Conservation (phyloP, 2,329 filamentous ascomycete genomes). For the Xylariaceae sp. region DNA sequence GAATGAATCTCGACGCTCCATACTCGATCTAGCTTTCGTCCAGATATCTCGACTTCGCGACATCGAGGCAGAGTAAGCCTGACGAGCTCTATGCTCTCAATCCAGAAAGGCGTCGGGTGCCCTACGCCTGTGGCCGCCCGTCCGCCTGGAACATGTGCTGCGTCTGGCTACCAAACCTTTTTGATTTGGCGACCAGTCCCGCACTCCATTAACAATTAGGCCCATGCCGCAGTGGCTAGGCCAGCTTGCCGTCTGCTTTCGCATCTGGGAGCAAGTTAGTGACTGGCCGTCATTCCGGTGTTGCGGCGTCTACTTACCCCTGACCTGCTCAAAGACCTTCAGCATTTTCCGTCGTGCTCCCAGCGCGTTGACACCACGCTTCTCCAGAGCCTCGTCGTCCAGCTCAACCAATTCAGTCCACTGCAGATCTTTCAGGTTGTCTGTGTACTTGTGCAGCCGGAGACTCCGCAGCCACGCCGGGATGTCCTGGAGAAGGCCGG, state of each 20-base stretch:
- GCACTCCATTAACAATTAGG: too few species aligned
- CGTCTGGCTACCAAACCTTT: too few species aligned
- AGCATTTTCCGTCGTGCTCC: constrained; percentile 96
- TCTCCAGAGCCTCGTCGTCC: constrained; percentile 87
- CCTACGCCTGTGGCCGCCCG: too few species aligned
- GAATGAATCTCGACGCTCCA: too few species aligned
- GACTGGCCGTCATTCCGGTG: background rate
- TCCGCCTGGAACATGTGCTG: too few species aligned
- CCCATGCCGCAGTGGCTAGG: constrained; percentile 24
- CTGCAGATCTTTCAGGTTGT: constrained; percentile 93
- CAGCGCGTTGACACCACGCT: constrained; percentile 87
- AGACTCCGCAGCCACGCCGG: constrained; percentile 92
- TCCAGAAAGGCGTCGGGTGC: too few species aligned
- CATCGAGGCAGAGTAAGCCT: too few species aligned
- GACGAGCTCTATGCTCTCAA: too few species aligned
- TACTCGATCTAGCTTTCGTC: too few species aligned
- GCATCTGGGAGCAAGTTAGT: constrained; percentile 47
- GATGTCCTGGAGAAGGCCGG: constrained; percentile 83
- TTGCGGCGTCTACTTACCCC: constrained; percentile 40
- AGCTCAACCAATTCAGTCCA: constrained; percentile 91
- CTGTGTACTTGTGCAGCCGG: constrained; percentile 96
- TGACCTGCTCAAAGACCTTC: constrained; percentile 98
- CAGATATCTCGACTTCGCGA: too few species aligned
- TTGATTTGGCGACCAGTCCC: too few species aligned
- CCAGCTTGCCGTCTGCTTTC: constrained; percentile 64